Evolutionary conservation across 306 rosid species (phyloP), one percentile per base, ranked within the genome.

Genomic region (Casuarina glauca): DNA sequence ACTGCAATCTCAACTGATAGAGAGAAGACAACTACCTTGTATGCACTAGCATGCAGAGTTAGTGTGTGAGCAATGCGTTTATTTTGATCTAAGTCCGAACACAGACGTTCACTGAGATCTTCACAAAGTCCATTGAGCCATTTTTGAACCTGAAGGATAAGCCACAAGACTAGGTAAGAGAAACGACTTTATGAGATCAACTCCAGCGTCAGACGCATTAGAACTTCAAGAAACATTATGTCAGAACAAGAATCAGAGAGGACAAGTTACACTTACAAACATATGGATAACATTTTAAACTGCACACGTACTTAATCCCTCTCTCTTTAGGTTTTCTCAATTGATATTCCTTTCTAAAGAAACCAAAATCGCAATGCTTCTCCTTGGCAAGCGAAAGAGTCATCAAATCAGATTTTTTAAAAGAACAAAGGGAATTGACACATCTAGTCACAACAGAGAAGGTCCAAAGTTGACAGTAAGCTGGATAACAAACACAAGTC

Each of bases 61-160:
- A 94, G 86, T 16, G 95, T 90, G 44, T 78, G 97, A 10, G 97
- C 98, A 78, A 92, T 91, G 43, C 98, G 87, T 84, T 89, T 92
- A 86, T 94, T 92, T 87, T 86, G 81, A 51, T 92, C 90, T 81
- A 92, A 80, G 87, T 94, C 98, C 70, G 87, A 86, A 15, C 68
- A 63, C 83, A 94, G 90, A 44, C 98, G 97, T 79, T 94, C 98
- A 68, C 86, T 81, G 79, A 94, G 82, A 79, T 94, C 98, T 77
- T 90, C 95, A 41, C 95, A 90, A 63, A 94, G 89, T 81, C 91
- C 84, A 84, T 87, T 88, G 78, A 94, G 95, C 97, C 97, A 94
- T 20, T 87, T 91, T 70, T 86, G 92, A 83, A 94, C 93, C 98
- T 94, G 81, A 79, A 79, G 54, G 60, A 49, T 36, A 62, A 85